Conservation (phyloP, 1,284 basidiomycete genomes). For the Papiliotrema laurentii region DNA sequence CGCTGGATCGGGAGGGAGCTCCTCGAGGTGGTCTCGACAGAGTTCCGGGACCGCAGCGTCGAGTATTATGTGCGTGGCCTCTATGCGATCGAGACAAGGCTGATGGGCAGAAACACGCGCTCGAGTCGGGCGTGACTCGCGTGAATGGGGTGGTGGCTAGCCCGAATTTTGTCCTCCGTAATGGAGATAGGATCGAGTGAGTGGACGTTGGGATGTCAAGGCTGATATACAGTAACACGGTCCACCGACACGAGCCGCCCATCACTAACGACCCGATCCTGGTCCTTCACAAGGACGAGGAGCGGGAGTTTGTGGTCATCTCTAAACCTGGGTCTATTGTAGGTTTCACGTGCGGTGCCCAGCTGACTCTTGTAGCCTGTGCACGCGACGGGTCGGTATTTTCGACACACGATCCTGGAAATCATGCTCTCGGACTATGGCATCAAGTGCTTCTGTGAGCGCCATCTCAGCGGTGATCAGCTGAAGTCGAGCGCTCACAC, state of each 20-base stretch:
- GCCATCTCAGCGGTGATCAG: not conserved
- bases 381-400: conserved; percentile 83
- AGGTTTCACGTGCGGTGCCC: conserved; percentile 47
- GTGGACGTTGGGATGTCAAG: too few relatives aligned
- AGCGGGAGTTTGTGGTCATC: conserved; percentile 81
- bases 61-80: conserved; percentile 78
- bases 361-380: conserved; percentile 60
- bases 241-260: conserved; percentile 94
- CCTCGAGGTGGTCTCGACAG: conserved; percentile 78
- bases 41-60: conserved; percentile 83
- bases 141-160: conserved; percentile 81
- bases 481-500: not conserved
- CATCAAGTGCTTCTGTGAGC: conserved; percentile 78
- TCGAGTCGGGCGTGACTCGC: conserved; percentile 90
- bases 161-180: conserved; percentile 72
- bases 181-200: conserved; percentile 87
- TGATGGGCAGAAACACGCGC: conserved; percentile 66
- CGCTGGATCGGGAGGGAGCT: conserved; percentile 52
- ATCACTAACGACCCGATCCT: conserved; percentile 81
- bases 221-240: conserved; percentile 64
- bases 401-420: conserved; percentile 79
- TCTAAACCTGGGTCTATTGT: conserved; percentile 93
- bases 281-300: conserved; percentile 70
- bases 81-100: not conserved
- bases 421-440: conserved; percentile 82